These are phyloP conservation scores for Coniosporium tulheliwenetii DNA, from an alignment of 2,329 filamentous ascomycete genomes.

Conservation along the genomic window DNA sequence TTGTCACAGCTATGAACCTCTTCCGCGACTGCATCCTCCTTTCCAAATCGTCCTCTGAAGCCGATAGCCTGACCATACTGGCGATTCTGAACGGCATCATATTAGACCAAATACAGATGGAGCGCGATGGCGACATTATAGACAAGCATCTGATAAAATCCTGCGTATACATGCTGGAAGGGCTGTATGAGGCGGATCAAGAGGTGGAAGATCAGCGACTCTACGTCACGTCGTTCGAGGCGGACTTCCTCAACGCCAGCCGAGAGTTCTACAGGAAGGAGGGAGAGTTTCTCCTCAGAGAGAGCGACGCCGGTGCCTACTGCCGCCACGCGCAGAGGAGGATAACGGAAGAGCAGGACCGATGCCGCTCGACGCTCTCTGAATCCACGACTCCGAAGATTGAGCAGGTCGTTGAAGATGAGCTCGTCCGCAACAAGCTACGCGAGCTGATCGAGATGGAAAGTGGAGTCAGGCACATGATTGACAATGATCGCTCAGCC, in stretches of 20 bases:
- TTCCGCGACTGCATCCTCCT: conserved; percentile 78
- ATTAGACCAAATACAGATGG: conserved; percentile 83
- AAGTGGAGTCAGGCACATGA: conserved; percentile 76
- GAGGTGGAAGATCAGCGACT: conserved; percentile 68
- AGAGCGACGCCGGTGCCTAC: conserved; percentile 70
- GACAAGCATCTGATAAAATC: conserved; percentile 69
- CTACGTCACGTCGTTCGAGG: conserved; percentile 73
- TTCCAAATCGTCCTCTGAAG: conserved; percentile 29
- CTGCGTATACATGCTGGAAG: conserved; percentile 79
- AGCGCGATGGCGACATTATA: conserved; percentile 77
- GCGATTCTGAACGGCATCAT: conserved; percentile 68
- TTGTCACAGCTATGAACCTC: conserved; percentile 67
- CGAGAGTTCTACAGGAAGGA: conserved; percentile 60
- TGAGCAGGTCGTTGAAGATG: conserved; percentile 58
- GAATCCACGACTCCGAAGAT: conserved; percentile 58
- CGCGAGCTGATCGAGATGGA: conserved; percentile 73
- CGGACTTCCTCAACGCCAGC: conserved; percentile 57
- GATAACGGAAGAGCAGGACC: conserved; percentile 64
- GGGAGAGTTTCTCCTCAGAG: conserved; percentile 56
- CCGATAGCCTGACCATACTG: conserved; percentile 40
- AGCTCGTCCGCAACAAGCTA: conserved; percentile 65
- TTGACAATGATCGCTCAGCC: conserved; percentile 70
- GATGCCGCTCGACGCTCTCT: conserved; percentile 72
- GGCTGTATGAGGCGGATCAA: conserved; percentile 65
- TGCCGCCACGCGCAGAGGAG: conserved; percentile 60